Evolutionary conservation across 1,284 basidiomycete genomes (phyloP).

Genomic region (Melanopsichium pennsylvanicum): DNA sequence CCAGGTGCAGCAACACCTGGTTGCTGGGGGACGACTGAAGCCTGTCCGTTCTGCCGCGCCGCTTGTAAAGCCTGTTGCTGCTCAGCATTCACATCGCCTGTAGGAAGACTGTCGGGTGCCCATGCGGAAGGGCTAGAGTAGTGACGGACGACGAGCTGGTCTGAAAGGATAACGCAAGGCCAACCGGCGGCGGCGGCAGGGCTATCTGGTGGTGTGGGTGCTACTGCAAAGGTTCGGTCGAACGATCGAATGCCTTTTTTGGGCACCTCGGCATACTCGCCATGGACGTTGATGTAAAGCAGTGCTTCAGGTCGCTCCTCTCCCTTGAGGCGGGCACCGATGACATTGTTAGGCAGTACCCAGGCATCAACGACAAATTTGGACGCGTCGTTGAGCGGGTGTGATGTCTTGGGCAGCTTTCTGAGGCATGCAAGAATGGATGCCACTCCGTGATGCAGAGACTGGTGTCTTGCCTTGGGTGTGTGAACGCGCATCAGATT

Average conservation of each 20-base stretch:
- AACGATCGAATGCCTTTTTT: conserved; percentile 82
- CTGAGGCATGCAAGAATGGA: conserved; percentile 74
- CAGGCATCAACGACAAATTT: conserved; percentile 91
- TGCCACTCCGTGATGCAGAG: conserved; percentile 75
- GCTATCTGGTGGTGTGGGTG: conserved; percentile 80
- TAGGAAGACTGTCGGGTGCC: conserved; percentile 51
- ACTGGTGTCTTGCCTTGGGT: conserved; percentile 40
- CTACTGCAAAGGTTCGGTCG: conserved; percentile 87
- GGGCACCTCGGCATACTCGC: conserved; percentile 82
- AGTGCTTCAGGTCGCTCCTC: conserved; percentile 68
- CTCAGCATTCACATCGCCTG: conserved; percentile 41
- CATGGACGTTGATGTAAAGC: conserved; percentile 85
- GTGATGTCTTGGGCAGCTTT: conserved; percentile 78
- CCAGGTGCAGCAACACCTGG: conserved; percentile 1
- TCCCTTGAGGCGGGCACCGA: conserved; percentile 50
- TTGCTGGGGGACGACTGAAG: background rate
- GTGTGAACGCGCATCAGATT: conserved; percentile 59
- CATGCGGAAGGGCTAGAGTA: conserved; percentile 83
- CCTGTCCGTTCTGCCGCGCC: conserved; percentile 8
- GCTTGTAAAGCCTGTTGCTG: conserved; percentile 25
- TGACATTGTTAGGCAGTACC: conserved; percentile 68
- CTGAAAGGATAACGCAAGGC: conserved; percentile 88
- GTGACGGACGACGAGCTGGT: conserved; percentile 81
- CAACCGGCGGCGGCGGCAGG: conserved; percentile 83
- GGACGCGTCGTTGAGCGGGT: conserved; percentile 72